Conservation (phyloP, 352 stramenopile species). For the Phytopythium aichiense region DNA sequence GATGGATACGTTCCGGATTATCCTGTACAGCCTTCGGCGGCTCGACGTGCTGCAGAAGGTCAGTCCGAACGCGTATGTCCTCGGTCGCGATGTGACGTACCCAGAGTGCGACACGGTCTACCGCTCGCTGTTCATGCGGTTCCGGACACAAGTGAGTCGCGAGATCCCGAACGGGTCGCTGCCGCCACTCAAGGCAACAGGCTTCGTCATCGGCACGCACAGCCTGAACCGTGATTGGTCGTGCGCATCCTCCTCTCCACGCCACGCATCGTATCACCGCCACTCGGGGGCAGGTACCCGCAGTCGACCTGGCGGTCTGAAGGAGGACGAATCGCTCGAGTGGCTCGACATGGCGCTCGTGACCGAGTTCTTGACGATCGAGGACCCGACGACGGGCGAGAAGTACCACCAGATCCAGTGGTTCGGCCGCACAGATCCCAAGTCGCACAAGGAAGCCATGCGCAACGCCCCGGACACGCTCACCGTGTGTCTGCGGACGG, state of each 20-base stretch:
- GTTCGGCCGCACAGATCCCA: constrained; percentile 45
- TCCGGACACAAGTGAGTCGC: constrained; percentile 25
- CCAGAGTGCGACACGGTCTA: constrained; percentile 26
- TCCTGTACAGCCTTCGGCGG: background rate
- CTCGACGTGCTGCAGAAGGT: constrained; percentile 35
- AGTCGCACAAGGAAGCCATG: constrained; percentile 34
- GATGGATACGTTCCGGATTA: constrained; percentile 23
- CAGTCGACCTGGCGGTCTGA: too few relatives aligned
- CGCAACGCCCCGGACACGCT: constrained; percentile 39
- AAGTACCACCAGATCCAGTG: constrained; percentile 37
- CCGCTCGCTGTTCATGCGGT: constrained; percentile 36
- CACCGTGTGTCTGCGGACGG: constrained; percentile 24
- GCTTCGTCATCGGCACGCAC: constrained; percentile 42
- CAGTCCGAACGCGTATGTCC: constrained; percentile 27
- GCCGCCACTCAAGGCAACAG: constrained; percentile 24
- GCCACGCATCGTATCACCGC: too few relatives aligned
- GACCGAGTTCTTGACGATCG: constrained; percentile 38
- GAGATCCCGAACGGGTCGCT: constrained; percentile 11
- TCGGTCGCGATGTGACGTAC: constrained; percentile 29
- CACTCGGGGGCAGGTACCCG: too few relatives aligned
- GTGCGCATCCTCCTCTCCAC: background rate
- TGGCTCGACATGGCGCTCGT: constrained; percentile 39
- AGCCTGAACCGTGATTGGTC: constrained; percentile 31
- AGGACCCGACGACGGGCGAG: constrained; percentile 22
- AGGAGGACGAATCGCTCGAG: constrained; percentile 23